Conservation (phyloP, 2,329 filamentous ascomycete species). For the Aspergillus carbonarius region DNA sequence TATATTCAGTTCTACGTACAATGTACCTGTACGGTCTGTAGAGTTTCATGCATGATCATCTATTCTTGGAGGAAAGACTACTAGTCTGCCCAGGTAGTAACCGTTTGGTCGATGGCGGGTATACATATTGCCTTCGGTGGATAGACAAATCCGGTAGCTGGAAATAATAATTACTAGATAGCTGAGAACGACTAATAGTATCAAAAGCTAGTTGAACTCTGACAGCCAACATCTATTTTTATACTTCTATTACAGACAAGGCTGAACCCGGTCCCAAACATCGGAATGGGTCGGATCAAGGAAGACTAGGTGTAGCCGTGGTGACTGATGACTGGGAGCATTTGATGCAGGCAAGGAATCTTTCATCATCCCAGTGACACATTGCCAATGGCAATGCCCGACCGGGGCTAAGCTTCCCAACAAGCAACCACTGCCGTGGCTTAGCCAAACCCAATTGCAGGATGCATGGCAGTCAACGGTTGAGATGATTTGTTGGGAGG, state of each 20-base stretch:
- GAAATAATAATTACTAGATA: not conserved
- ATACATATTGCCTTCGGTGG: not conserved
- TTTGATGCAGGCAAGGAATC: not conserved
- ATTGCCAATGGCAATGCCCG: not conserved
- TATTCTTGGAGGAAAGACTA: not conserved
- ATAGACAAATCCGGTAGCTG: not conserved
- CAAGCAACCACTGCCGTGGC: not conserved
- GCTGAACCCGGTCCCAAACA: too few relatives aligned
- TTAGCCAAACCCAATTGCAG: not conserved
- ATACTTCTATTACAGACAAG: too few relatives aligned
- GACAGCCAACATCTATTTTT: too few relatives aligned
- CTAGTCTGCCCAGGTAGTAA: not conserved
- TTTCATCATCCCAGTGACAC: not conserved
- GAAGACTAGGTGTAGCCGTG: too few relatives aligned
- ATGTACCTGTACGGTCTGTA: not conserved
- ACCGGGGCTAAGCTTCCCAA: not conserved
- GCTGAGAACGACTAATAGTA: too few relatives aligned
- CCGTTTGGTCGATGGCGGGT: not conserved
- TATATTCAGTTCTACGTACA: too few relatives aligned
- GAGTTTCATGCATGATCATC: not conserved
- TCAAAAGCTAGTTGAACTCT: too few relatives aligned
- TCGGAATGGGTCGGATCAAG: too few relatives aligned
- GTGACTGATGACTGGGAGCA: not conserved
- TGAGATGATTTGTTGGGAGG: not conserved
- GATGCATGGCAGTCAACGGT: not conserved